These are phyloP conservation scores for Pseudopithomyces maydicus DNA, from an alignment of 2,329 filamentous ascomycete species.

Conservation along the genomic window DNA sequence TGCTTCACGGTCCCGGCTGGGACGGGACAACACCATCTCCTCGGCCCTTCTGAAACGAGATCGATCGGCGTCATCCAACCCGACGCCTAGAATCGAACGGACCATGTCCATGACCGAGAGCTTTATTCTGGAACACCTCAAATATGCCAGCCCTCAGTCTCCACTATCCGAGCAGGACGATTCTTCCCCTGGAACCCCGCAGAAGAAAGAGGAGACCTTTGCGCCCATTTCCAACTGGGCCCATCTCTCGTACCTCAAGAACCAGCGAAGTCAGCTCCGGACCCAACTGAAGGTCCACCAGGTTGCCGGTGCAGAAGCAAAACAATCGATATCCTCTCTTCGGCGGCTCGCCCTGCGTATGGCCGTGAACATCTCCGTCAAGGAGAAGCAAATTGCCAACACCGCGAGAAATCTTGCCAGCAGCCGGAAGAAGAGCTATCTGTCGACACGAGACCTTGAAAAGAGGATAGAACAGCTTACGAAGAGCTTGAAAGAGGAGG, in stretches of 20 bases:
- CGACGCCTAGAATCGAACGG: conserved; percentile 34
- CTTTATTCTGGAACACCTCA: conserved; percentile 38
- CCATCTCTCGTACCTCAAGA: conserved; percentile 42
- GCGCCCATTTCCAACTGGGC: conserved; percentile 43
- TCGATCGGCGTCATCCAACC: conserved; percentile 18
- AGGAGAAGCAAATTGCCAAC: conserved; percentile 44
- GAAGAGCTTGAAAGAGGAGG: conserved; percentile 37
- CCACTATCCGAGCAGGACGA: conserved; percentile 17
- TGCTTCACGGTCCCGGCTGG: conserved; percentile 24
- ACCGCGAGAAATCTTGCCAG: conserved; percentile 38
- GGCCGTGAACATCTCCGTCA: conserved; percentile 46
- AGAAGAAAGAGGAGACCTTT: conserved; percentile 26
- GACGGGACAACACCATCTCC: conserved; percentile 37
- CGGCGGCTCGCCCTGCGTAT: conserved; percentile 45
- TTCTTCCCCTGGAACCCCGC: conserved; percentile 10
- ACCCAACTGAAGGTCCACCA: conserved; percentile 40
- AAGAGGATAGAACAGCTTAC: conserved; percentile 40
- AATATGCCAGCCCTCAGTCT: conserved; percentile 11
- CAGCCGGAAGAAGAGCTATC: conserved; percentile 37
- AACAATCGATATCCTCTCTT: conserved; percentile 40
- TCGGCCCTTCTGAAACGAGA: conserved; percentile 28
- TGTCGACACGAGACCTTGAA: conserved; percentile 36
- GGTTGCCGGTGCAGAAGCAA: conserved; percentile 39
- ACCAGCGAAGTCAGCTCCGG: conserved; percentile 39
- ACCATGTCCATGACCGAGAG: conserved; percentile 42